Conservation (phyloP, 2,329 filamentous ascomycete genomes). For the Hyphodiscus sp. region DNA sequence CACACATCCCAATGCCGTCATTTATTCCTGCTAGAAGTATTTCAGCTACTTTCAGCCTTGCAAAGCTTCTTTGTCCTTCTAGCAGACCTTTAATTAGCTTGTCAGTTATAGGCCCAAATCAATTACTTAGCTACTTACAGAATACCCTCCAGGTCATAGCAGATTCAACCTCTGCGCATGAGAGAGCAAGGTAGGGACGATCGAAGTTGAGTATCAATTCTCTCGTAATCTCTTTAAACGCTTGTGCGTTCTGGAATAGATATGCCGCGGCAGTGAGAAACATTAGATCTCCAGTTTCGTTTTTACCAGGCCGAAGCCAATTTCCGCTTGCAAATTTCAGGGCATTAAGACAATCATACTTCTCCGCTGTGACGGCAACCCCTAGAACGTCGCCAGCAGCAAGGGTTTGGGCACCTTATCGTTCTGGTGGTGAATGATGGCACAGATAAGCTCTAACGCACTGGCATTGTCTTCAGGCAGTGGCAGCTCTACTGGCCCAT, state of each 20-base stretch:
- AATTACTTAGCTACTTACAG: slow-evolving; percentile 1
- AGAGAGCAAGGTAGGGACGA: slow-evolving; percentile 4
- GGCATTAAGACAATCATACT: slow-evolving; percentile 13
- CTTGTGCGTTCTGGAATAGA: slow-evolving; percentile 8
- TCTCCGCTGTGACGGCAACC: slow-evolving; percentile 10
- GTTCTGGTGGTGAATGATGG: slow-evolving; percentile 11
- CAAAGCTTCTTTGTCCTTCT: slow-evolving; percentile 9
- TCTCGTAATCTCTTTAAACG: slow-evolving; percentile 9
- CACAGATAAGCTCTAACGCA: slow-evolving; percentile 9
- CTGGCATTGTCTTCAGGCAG: slow-evolving; percentile 12
- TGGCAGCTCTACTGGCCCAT: slow-evolving; percentile 6
- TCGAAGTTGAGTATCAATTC: slow-evolving; percentile 7
- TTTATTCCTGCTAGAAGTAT: slow-evolving; percentile 7
- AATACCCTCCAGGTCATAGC: slow-evolving; percentile 8
- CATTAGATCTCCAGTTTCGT: slow-evolving; percentile 2
- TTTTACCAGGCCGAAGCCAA: slow-evolving; percentile 4
- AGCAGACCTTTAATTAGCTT: slow-evolving; percentile 1
- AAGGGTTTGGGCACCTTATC: slow-evolving; percentile 5
- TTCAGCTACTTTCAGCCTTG: slow-evolving; percentile 7
- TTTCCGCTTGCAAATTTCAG: slow-evolving; percentile 6
- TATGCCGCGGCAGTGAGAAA: slow-evolving; percentile 10
- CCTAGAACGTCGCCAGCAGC: slow-evolving; percentile 6
- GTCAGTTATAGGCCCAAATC: background rate
- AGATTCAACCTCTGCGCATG: slow-evolving; percentile 9
- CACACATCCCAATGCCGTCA: slow-evolving; percentile 3